phyloP scores from a whole-genome alignment of 73 alveolate genomes.

The Tetrahymena malaccensis region DNA sequence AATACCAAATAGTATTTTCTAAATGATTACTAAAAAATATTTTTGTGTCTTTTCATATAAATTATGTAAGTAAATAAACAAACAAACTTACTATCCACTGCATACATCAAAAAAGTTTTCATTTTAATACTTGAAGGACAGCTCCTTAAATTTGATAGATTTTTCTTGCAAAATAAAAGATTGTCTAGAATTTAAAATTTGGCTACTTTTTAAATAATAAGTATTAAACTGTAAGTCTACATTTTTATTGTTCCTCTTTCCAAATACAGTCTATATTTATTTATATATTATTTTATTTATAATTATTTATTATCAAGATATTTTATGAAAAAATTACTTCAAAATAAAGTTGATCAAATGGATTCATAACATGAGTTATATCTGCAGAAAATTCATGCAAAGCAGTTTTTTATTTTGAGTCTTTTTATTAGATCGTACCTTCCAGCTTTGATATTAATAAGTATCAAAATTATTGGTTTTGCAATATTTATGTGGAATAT shows the following conservation, averaged over 20 bases:
- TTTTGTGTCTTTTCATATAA: too few relatives aligned
- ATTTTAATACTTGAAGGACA: not conserved
- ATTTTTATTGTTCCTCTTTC: not conserved
- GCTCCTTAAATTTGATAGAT: not conserved
- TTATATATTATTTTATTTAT: not conserved
- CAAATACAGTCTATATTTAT: not conserved
- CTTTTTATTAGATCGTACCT: not conserved
- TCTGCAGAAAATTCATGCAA: not conserved
- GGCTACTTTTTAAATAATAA: not conserved
- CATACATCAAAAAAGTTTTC: not conserved
- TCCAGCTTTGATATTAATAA: not conserved
- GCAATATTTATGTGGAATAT: not conserved
- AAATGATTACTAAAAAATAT: not conserved
- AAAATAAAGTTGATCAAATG: not conserved
- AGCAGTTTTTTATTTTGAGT: not conserved
- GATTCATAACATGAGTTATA: not conserved
- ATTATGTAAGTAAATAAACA: not conserved
- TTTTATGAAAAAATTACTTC: not conserved
- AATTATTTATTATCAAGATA: too few relatives aligned
- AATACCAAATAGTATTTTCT: not conserved
- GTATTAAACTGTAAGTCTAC: not conserved
- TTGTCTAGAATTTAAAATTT: not conserved
- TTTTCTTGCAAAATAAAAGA: not conserved
- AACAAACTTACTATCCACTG: not conserved
- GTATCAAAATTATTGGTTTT: too few relatives aligned